Base-by-base conservation (phyloP, 495 filamentous ascomycete genomes). In the Podospora anserina region DNA sequence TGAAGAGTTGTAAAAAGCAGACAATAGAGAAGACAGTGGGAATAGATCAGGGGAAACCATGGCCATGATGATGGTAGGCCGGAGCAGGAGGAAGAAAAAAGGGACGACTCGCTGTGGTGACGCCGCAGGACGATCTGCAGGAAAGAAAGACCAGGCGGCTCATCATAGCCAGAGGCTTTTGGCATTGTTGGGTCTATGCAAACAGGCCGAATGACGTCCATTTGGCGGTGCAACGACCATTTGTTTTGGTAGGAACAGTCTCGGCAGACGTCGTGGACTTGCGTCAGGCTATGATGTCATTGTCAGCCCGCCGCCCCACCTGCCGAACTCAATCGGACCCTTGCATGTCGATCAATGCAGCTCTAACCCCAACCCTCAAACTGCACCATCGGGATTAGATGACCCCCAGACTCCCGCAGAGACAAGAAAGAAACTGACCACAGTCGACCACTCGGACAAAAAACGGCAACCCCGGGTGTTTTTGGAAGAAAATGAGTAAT, bases 231-330 rank as follows among this genome's bases (percentile, higher is more conserved):
- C 39, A 49, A 13, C 39, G 2, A 49, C 39, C 39, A 49, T 49
- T 49, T 49, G 39, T 49, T 49, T 49, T 49, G 39, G 39, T 11
- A 49, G 15, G 39, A 49, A 49, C 9, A 11, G 39, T 19, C 55
- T 58, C 55, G 55, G 55, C 55, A 58, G 55, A 58, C 55, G 55
- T 58, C 55, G 39, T 58, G 55, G 23, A 2, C 5, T 56, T 58
- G 55, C 55, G 55, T 58, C 55, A 58, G 19, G 55, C 55, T 19
- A 58, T 58, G 55, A 58, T 58, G 55, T 58, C 55, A 58, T 58
- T 0, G 39, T 49, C 39, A 49, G 39, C 39, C 39, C 13, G 15
- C 6, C 39, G 39, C 15, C 39, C 39, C 39, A 49, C 15, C 39
- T 49, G 39, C 39, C 39, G 39, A 49, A 49, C 39, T 49, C 39